Evolutionary conservation across 768 basidiomycete species (phyloP).

Genomic region (Pleurotus tuoliensis): DNA sequence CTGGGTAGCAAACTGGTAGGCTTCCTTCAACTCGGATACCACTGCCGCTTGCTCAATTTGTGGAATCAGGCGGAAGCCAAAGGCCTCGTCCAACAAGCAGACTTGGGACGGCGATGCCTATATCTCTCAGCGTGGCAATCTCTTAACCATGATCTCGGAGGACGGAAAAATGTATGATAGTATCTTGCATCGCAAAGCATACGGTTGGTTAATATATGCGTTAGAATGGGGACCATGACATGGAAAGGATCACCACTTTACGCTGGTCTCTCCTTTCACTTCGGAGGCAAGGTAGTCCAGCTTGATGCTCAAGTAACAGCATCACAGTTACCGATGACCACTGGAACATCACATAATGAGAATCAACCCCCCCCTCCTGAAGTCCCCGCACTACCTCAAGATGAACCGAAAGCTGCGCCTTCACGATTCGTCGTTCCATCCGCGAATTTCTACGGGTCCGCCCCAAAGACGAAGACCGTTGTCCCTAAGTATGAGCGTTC

Average conservation of each 20-base stretch:
- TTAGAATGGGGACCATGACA: conserved; percentile 57
- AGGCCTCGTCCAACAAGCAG: conserved; percentile 59
- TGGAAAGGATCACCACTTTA: conserved; percentile 59
- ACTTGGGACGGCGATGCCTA: conserved; percentile 84
- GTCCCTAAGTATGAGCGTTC: too few relatives aligned
- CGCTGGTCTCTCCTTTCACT: conserved; percentile 38
- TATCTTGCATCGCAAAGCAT: background rate
- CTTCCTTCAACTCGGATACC: conserved; percentile 4
- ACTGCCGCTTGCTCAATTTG: background rate
- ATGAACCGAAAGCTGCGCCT: conserved; percentile 12
- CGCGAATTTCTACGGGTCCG: conserved; percentile 55
- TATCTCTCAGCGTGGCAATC: conserved; percentile 46
- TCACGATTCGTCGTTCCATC: conserved; percentile 45
- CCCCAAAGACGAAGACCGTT: conserved; percentile 26
- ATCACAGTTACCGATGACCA: conserved; percentile 48
- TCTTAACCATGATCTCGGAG: conserved; percentile 62
- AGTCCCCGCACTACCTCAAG: conserved; percentile 1
- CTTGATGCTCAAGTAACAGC: conserved; percentile 48
- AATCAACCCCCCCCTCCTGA: background rate
- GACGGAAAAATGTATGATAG: conserved; percentile 61
- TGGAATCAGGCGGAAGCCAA: conserved; percentile 63
- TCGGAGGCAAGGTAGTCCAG: conserved; percentile 60
- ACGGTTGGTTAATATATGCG: background rate
- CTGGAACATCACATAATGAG: conserved; percentile 21
- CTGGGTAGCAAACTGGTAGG: conserved; percentile 73